Evolutionary conservation across 345 rosid genomes (phyloP), one percentile per base, ranked within the genome.

Genomic region (Ailanthus altissimus): DNA sequence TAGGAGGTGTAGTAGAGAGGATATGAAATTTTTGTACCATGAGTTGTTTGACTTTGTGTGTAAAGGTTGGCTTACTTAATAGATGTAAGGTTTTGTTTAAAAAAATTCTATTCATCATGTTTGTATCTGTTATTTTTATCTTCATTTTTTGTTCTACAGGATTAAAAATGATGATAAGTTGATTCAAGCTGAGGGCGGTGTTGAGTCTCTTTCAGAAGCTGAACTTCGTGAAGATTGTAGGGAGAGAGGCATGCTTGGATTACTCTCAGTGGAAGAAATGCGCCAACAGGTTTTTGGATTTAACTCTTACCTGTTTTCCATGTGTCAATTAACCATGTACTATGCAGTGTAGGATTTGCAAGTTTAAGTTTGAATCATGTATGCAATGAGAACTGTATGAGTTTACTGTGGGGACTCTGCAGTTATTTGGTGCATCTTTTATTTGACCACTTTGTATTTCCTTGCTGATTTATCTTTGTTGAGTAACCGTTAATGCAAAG

Each of bases 181-280:
- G 75, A 89, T 90, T 76, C 86, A 88, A 84, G 86, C 91, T 0
- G 94, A 90, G 81, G 94, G 94, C 0, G 94, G 94, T 0, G 84
- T 90, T 54, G 92, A 90, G 79, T 87, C 94, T 75, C 90, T 90
- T 59, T 82, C 94, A 45, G 94, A 88, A 83, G 88, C 83, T 72
- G 94, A 90, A 79, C 92, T 90, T 71, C 90, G 90, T 9, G 90
- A 90, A 86, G 94, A 87, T 87, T 90, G 94, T 83, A 88, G 90
- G 77, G 94, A 90, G 77, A 77, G 94, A 11, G 94, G 94, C 77
- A 89, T 90, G 92, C 91, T 90, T 6, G 94, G 94, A 58, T 70
- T 86, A 58, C 83, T 83, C 69, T 85, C 94, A 2, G 92, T 87
- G 50, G 92, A 90, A 73, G 92, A 90, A 83, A 90, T 90, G 94